Conservation (phyloP, 768 basidiomycete species). For the Dendrothele bispora region DNA sequence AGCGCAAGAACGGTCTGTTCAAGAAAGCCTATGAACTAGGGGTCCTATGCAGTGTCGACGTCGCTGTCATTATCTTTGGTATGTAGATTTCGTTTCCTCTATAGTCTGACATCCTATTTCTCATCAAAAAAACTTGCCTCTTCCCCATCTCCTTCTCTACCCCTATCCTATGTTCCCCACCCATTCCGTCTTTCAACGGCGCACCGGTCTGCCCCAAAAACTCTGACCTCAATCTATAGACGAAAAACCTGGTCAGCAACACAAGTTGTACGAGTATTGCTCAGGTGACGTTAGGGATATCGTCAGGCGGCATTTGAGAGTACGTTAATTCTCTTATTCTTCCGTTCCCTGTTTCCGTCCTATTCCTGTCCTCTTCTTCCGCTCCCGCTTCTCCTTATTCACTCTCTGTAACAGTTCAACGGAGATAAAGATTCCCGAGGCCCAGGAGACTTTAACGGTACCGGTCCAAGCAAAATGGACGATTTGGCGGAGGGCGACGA, state of each 20-base stretch:
- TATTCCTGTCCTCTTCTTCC: too few species aligned
- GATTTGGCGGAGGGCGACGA: conserved; percentile 9
- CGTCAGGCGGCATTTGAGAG: conserved; percentile 6
- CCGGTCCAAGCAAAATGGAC: background rate
- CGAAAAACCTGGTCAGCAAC: conserved; percentile 6
- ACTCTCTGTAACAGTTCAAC: background rate
- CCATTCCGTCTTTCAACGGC: background rate
- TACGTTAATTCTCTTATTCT: too few species aligned
- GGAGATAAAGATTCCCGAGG: conserved; percentile 6
- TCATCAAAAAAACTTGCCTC: background rate
- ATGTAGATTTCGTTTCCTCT: conserved; percentile 23
- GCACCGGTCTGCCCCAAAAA: too few species aligned
- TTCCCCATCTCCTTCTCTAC: background rate
- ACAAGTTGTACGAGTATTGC: conserved; percentile 7
- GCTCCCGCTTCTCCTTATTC: background rate
- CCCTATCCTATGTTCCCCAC: background rate
- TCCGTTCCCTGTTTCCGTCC: too few species aligned
- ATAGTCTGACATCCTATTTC: background rate
- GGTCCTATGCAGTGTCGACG: conserved; percentile 75
- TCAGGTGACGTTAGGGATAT: conserved; percentile 8
- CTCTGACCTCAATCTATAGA: conserved; percentile 1
- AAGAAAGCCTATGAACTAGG: conserved; percentile 80
- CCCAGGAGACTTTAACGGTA: conserved; percentile 6
- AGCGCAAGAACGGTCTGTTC: conserved; percentile 78
- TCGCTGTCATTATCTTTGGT: conserved; percentile 77